These are phyloP conservation scores for Lepidium africanum DNA, from an alignment of 345 rosid genomes.

Conservation along the genomic window DNA sequence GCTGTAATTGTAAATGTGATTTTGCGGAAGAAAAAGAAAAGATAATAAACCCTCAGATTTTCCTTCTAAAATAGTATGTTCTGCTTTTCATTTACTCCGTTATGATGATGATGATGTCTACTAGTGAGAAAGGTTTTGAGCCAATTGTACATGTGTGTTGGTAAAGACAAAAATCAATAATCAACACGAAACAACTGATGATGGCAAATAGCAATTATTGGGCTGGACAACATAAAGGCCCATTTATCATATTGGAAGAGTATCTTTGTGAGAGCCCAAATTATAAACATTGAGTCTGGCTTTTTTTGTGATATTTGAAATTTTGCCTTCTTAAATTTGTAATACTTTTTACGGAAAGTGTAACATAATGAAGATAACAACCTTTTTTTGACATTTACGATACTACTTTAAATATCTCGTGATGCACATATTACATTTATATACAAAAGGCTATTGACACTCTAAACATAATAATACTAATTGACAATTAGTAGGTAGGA, in stretches of 20 bases:
- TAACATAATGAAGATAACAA: neutral
- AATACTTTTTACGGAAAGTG: neutral
- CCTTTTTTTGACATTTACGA: neutral
- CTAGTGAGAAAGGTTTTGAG: too few species aligned
- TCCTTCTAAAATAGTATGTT: too few species aligned
- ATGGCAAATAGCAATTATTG: too few species aligned
- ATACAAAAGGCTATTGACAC: neutral
- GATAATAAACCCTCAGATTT: too few species aligned
- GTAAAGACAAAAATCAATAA: neutral
- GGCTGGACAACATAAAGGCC: neutral
- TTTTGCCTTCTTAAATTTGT: neutral
- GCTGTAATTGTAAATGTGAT: slow-evolving; percentile 18
- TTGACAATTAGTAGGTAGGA: too few species aligned
- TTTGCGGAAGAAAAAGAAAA: neutral
- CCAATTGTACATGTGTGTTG: neutral
- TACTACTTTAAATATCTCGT: neutral
- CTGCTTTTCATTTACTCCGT: too few species aligned
- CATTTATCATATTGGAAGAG: neutral
- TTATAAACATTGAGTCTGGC: too few species aligned
- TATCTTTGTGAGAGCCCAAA: neutral
- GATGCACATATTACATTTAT: neutral
- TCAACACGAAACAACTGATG: slow-evolving; percentile 5
- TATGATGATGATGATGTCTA: too few species aligned
- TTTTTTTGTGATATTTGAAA: neutral
- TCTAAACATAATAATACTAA: neutral